Evolutionary conservation across 1,139 yeast genomes (phyloP), one percentile per base, ranked within the genome.

Genomic region (Candida sp.): DNA sequence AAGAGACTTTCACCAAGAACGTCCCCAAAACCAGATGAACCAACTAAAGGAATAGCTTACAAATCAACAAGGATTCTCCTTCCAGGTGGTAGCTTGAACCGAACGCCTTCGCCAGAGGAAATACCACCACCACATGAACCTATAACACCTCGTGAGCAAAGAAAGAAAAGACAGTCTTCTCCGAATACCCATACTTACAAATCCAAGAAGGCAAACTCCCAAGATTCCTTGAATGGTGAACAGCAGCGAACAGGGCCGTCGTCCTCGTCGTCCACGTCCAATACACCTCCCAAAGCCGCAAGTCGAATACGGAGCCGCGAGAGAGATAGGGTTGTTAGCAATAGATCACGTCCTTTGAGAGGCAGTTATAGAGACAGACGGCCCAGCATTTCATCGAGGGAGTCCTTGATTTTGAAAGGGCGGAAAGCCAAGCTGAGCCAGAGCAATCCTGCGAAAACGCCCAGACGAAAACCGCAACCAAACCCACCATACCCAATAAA

Each of bases 401-500:
- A 51, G 30, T 48, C 51, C 17, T 35, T 42, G 8, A 35, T 41
- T 7, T 42, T 30, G 27, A 42, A 35, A 38, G 42, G 35, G 30
- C 26, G 32, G 30, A 40, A 47, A 26, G 39, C 23, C 4, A 40
- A 38, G 22, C 35, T 22, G 25, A 27, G 25, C 9, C 8, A 12
- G 8, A 31, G 23, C n/a, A 31, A 28, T 30, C 22, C 3, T 28
- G 27, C 11, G 9, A 12, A 23, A 46, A 7, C 26, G 17, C 31
- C 17, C n/a, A 34, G 31, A 26, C n/a, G 26, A 12, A 17, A 23
- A 26, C 33, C 22, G 27, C 17, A 23, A 11, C 17, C 42, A 7
- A 31, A 41, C n/a, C 48, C 43, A 26, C 55, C 55, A 12, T 53
- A 53, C 27, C 55, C 55, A 6, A 41, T 53, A 11, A 27, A 48